Conservation (phyloP, 2,329 filamentous ascomycete species). For the Pestalotiopsis sp. region DNA sequence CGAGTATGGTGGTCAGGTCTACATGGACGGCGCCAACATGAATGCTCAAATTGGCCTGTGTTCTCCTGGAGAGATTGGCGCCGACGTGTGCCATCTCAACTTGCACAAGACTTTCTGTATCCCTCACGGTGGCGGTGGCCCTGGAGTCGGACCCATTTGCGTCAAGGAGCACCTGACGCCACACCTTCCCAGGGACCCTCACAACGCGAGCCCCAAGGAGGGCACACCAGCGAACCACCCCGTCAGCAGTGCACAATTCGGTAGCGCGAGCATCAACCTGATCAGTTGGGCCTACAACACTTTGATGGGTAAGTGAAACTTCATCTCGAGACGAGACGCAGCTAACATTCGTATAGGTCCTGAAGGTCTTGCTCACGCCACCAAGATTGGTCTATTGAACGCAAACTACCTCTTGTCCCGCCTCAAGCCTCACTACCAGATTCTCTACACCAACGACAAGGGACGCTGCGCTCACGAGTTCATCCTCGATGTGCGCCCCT, state of each 20-base stretch:
- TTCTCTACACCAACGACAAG: slow-evolving; percentile 90
- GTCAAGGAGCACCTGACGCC: slow-evolving; percentile 80
- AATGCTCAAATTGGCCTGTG: slow-evolving; percentile 96
- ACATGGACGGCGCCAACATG: slow-evolving; percentile 99
- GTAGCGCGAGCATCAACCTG: slow-evolving; percentile 87
- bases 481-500: slow-evolving; percentile 85
- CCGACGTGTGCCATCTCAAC: slow-evolving; percentile 96
- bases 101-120: slow-evolving; percentile 99
- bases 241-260: slow-evolving; percentile 81
- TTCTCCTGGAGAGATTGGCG: slow-evolving; percentile 92
- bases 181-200: slow-evolving; percentile 72
- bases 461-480: slow-evolving; percentile 96
- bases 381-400: slow-evolving; percentile 90
- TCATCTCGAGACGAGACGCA: not conserved
- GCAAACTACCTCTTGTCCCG: slow-evolving; percentile 95
- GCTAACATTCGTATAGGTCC: slow-evolving; percentile 42
- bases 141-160: slow-evolving; percentile 91
- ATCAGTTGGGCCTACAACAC: slow-evolving; percentile 96
- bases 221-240: slow-evolving; percentile 55
- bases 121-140: slow-evolving; percentile 91
- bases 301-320: slow-evolving; percentile 73
- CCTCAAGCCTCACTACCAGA: slow-evolving; percentile 82
- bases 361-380: slow-evolving; percentile 82
- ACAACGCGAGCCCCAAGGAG: slow-evolving; percentile 35
- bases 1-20: slow-evolving; percentile 86